Evolutionary conservation across 2,329 filamentous ascomycete species (phyloP).

Genomic region (Diplodia corticola): DNA sequence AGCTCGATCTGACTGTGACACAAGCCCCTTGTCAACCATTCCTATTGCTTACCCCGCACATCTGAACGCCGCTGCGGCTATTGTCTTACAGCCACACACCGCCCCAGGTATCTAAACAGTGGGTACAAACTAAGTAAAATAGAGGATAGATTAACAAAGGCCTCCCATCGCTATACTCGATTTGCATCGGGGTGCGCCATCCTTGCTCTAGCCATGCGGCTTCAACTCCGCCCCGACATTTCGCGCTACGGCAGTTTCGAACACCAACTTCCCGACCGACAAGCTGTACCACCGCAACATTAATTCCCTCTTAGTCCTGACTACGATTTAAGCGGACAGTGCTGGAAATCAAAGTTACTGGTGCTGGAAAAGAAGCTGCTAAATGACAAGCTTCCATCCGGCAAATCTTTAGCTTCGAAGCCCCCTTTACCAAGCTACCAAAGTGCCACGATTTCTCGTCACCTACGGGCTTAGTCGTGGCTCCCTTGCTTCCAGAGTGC

Average conservation of each 20-base stretch:
- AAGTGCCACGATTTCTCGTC: no score
- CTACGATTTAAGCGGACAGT: no score
- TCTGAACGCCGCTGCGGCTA: not conserved
- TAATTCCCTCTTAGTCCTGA: no score
- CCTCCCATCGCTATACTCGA: no score
- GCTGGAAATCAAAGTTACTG: no score
- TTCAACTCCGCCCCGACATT: not conserved
- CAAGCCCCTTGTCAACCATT: not conserved
- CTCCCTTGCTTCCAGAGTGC: no score
- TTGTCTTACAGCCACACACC: not conserved
- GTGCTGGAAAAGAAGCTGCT: no score
- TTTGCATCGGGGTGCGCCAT: not conserved
- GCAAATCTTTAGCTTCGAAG: no score
- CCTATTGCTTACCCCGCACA: not conserved
- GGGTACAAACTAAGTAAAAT: not conserved
- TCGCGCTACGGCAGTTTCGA: not conserved
- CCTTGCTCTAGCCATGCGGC: not conserved
- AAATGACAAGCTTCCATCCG: no score
- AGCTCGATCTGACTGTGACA: not conserved
- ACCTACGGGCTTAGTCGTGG: no score
- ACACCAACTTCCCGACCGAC: not conserved
- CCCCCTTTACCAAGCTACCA: no score
- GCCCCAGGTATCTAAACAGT: not conserved
- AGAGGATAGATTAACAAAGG: not conserved
- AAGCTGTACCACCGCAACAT: not conserved